These are phyloP conservation scores for Endoconidiophora laricicola DNA, from an alignment of 2,329 filamentous ascomycete genomes.

Conservation along the genomic window DNA sequence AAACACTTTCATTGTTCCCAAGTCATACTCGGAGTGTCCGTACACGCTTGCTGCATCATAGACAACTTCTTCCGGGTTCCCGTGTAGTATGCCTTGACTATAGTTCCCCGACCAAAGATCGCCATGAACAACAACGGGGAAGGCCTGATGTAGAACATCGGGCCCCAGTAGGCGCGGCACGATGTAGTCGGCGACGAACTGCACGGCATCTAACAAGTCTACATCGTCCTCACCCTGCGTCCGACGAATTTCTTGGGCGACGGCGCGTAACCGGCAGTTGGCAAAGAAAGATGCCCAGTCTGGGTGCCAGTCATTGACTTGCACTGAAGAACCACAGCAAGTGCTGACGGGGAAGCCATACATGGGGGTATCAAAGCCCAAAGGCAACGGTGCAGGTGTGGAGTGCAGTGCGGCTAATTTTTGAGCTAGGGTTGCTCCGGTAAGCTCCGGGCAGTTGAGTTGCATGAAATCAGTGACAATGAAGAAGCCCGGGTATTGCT, in stretches of 20 bases:
- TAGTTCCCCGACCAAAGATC: slow-evolving; percentile 91
- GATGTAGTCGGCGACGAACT: slow-evolving; percentile 43
- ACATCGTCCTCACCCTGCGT: slow-evolving; percentile 19
- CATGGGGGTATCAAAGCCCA: slow-evolving; percentile 35
- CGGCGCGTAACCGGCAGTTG: slow-evolving; percentile 51
- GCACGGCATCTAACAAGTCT: slow-evolving; percentile 38
- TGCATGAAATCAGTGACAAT: slow-evolving; percentile 70
- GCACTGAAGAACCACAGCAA: slow-evolving; percentile 70
- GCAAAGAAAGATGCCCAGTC: slow-evolving; percentile 82
- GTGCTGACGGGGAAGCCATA: slow-evolving; percentile 79
- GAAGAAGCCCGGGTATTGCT: slow-evolving; percentile 36
- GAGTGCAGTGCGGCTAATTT: slow-evolving; percentile 69
- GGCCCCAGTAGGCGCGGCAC: slow-evolving; percentile 64
- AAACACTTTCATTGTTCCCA: slow-evolving; percentile 95
- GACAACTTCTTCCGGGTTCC: slow-evolving; percentile 50
- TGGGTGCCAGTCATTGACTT: slow-evolving; percentile 56
- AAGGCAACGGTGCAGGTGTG: slow-evolving; percentile 50
- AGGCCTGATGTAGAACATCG: slow-evolving; percentile 43
- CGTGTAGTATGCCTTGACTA: slow-evolving; percentile 43
- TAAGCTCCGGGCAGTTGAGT: slow-evolving; percentile 31
- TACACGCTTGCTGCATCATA: slow-evolving; percentile 73
- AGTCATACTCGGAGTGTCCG: slow-evolving; percentile 74
- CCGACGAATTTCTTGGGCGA: slow-evolving; percentile 21
- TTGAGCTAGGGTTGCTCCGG: slow-evolving; percentile 44
- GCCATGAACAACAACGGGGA: slow-evolving; percentile 74